phyloP scores from a whole-genome alignment of 2,329 filamentous ascomycete species.

The Alternaria arbusti region DNA sequence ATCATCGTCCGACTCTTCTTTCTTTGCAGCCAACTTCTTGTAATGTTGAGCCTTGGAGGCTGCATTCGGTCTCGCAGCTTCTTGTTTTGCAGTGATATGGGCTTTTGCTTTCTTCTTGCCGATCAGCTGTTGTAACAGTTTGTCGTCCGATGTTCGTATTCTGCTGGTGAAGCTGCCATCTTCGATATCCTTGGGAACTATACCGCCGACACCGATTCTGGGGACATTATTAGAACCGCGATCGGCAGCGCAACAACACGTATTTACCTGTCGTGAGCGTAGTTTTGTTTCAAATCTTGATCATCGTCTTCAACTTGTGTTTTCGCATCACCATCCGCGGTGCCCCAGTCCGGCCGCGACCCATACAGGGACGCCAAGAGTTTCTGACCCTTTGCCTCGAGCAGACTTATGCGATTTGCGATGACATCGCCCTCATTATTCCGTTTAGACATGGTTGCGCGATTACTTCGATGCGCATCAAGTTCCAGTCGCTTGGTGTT shows the following conservation, averaged over 20 bases:
- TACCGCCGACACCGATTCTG: conserved; percentile 50
- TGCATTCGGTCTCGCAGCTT: conserved; percentile 24
- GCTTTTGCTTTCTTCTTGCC: conserved; percentile 52
- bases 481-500: conserved; percentile 15
- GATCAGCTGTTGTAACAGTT: conserved; percentile 50
- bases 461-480: conserved; percentile 8
- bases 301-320: conserved; percentile 54
- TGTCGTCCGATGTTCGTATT: conserved; percentile 51
- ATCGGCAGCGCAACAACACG: background rate
- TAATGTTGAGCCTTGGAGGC: conserved; percentile 37
- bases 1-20: conserved; percentile 49
- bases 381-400: conserved; percentile 60
- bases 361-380: conserved; percentile 65
- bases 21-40: conserved; percentile 22
- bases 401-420: conserved; percentile 61
- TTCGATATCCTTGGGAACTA: conserved; percentile 43
- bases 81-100: conserved; percentile 34
- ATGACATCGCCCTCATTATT: conserved; percentile 60
- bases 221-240: background rate
- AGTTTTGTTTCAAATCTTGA: conserved; percentile 63
- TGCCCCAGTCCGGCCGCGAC: conserved; percentile 49
- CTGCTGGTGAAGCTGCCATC: conserved; percentile 48
- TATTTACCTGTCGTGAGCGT: conserved; percentile 61
- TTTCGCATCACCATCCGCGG: conserved; percentile 42
- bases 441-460: conserved; percentile 40